Conservation (phyloP, 108 stramenopile genomes). For the Heterococcus sp. region DNA sequence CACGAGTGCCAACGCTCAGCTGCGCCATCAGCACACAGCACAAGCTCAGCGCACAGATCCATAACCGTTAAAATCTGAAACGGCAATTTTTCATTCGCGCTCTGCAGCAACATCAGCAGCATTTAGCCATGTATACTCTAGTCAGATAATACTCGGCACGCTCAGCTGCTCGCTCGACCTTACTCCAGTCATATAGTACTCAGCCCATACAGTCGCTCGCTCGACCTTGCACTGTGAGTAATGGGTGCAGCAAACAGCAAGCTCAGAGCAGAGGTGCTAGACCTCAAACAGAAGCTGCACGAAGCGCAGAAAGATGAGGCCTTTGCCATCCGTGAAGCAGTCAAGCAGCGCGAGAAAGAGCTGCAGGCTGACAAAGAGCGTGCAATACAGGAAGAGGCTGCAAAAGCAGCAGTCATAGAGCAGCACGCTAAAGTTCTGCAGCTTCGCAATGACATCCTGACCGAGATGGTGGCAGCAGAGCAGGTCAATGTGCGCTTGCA, state of each 20-base stretch:
- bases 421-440: constrained; percentile 23
- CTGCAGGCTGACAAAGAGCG: background rate
- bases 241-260: too few species aligned
- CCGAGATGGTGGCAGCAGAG: constrained; percentile 45
- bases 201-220: too few species aligned
- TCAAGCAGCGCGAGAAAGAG: constrained; percentile 6
- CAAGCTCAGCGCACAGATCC: background rate
- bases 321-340: background rate
- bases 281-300: constrained; percentile 12
- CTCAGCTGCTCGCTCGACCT: too few species aligned
- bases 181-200: too few species aligned
- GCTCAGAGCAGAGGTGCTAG: constrained; percentile 9
- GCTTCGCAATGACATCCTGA: constrained; percentile 37
- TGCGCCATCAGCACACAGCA: too few species aligned
- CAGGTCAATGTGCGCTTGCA: constrained; percentile 41
- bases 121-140: too few species aligned
- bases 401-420: too few species aligned
- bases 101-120: too few species aligned
- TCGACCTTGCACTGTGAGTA: too few species aligned
- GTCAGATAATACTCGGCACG: too few species aligned
- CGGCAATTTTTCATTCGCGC: too few species aligned
- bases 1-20: constrained; percentile 10
- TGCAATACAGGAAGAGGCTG: too few species aligned
- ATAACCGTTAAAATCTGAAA: background rate
- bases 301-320: constrained; percentile 2